A percentile compares a stretch with the other conserved stretches of the same genome.
Conservation (phyloP, 352 stramenopile species). For the Pythium sukuiense region DNA sequence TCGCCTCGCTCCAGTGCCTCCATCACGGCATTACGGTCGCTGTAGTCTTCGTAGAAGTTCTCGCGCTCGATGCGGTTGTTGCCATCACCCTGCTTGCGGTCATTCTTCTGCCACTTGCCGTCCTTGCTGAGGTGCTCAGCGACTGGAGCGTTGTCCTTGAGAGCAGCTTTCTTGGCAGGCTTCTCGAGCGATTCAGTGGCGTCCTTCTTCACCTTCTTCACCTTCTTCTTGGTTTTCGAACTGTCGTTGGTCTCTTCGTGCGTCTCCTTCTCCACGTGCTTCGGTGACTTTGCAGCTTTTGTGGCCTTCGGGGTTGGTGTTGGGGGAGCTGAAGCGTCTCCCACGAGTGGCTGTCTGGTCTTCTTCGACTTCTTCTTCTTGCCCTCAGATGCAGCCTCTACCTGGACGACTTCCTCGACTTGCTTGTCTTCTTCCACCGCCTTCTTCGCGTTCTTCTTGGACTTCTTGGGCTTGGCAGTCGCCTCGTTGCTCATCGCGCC, state of each 20-base stretch:
- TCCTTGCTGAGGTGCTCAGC: not conserved
- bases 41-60: conserved; percentile 26
- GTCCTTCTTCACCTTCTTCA: conserved; percentile 6
- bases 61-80: not conserved
- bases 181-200: too few relatives aligned
- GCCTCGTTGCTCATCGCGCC: too few relatives aligned
- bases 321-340: not conserved
- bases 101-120: conserved; percentile 1
- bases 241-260: too few relatives aligned
- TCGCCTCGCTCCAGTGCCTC: conserved; percentile 29
- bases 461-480: conserved; percentile 18
- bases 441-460: conserved; percentile 18
- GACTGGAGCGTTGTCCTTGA: too few relatives aligned
- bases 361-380: conserved; percentile 12
- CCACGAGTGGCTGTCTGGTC: not conserved
- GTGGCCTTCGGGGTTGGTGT: not conserved
- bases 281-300: not conserved
- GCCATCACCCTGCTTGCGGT: not conserved
- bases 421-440: not conserved
- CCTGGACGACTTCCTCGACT: conserved; percentile 7
- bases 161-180: too few relatives aligned
- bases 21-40: conserved; percentile 13
- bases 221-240: conserved; percentile 16
- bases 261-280: too few relatives aligned
- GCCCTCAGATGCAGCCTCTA: not conserved